A percentile compares a stretch with the other conserved stretches of the same genome.
These are phyloP conservation scores for Lepiota brunneoincarnata DNA, from an alignment of 768 basidiomycete species.

Conservation along the genomic window DNA sequence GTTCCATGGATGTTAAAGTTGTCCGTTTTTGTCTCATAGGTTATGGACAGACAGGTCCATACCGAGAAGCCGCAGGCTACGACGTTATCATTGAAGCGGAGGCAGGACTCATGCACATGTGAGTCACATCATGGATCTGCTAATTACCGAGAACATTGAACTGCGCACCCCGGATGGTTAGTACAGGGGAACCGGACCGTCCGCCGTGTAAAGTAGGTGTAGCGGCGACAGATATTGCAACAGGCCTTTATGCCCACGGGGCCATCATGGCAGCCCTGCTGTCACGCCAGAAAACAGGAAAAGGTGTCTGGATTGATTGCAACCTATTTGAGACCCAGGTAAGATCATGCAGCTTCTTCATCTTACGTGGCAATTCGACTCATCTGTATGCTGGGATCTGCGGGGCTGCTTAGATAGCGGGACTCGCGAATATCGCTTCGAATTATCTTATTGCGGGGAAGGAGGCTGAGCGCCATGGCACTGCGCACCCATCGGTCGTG, in stretches of 20 bases:
- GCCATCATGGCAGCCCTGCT: slow-evolving; percentile 90
- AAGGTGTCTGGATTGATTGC: slow-evolving; percentile 89
- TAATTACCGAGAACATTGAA: background rate
- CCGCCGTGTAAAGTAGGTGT: slow-evolving; percentile 94
- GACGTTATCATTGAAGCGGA: slow-evolving; percentile 87
- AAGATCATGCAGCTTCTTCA: slow-evolving; percentile 14
- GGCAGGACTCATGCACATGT: slow-evolving; percentile 95
- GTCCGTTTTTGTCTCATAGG: slow-evolving; percentile 18
- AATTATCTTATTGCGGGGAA: slow-evolving; percentile 87
- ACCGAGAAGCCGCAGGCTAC: slow-evolving; percentile 78
- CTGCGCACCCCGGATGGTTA: slow-evolving; percentile 22
- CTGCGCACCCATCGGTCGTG: slow-evolving; percentile 90
- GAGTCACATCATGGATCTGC: slow-evolving; percentile 22
- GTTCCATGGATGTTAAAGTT: background rate
- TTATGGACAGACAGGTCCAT: slow-evolving; percentile 84
- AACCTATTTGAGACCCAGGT: slow-evolving; percentile 93
- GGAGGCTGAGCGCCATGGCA: slow-evolving; percentile 86
- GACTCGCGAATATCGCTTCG: slow-evolving; percentile 88
- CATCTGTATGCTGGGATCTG: background rate
- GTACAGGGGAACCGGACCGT: slow-evolving; percentile 86
- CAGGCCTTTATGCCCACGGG: slow-evolving; percentile 86
- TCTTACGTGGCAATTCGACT: slow-evolving; percentile 1
- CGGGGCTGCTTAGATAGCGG: slow-evolving; percentile 61
- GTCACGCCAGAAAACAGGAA: slow-evolving; percentile 78
- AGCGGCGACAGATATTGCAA: slow-evolving; percentile 87